These are phyloP conservation scores for Mortierella antarctica DNA, from an alignment of 192 early-diverging fungal genomes.

Conservation along the genomic window DNA sequence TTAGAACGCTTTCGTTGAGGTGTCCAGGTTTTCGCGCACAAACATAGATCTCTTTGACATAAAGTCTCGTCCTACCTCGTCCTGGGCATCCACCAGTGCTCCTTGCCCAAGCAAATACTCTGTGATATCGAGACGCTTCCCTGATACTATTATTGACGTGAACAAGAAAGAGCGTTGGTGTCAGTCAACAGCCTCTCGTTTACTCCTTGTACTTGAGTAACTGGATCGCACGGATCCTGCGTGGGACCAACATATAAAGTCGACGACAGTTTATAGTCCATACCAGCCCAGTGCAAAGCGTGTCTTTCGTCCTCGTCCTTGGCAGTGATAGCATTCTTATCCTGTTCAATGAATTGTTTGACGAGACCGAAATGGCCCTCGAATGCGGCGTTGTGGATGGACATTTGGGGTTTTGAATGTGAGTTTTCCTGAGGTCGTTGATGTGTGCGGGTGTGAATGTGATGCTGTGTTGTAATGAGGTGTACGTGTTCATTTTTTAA, in stretches of 20 bases:
- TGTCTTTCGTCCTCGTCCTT: conserved; percentile 73
- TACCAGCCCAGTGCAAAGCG: conserved; percentile 66
- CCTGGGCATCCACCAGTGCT: conserved; percentile 71
- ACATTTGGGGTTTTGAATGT: conserved; percentile 20
- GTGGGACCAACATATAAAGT: not conserved
- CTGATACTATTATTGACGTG: conserved; percentile 59
- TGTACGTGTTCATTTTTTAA: no score
- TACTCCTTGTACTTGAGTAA: not conserved
- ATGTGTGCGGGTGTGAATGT: no score
- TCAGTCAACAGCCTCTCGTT: conserved; percentile 4
- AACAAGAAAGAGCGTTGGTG: conserved; percentile 28
- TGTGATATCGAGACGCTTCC: conserved; percentile 73
- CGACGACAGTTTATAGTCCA: not conserved
- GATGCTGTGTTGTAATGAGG: no score
- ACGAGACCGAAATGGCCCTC: conserved; percentile 59
- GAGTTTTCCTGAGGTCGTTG: not conserved
- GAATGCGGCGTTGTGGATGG: conserved; percentile 52
- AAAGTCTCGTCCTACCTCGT: conserved; percentile 60
- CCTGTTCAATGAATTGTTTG: conserved; percentile 62
- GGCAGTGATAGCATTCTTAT: conserved; percentile 62
- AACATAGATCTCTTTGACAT: no score
- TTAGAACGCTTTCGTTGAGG: no score
- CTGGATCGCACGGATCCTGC: not conserved
- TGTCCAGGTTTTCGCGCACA: no score
- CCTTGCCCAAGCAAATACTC: conserved; percentile 72